These are phyloP conservation scores for Wickerhamiella nectarea DNA, from an alignment of 805 yeast species.

Conservation along the genomic window DNA sequence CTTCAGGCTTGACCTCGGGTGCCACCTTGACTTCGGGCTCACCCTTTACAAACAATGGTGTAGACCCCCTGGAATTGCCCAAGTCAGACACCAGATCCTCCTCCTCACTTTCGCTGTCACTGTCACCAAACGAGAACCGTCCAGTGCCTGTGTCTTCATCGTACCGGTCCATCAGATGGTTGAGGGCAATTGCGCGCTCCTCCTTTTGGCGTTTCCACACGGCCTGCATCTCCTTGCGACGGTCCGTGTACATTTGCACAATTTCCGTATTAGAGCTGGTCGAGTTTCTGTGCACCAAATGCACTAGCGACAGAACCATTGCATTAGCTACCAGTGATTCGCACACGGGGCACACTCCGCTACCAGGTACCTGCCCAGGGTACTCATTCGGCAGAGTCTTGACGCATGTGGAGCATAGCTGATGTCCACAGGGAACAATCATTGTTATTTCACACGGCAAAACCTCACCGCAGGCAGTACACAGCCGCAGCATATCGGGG, in stretches of 20 bases:
- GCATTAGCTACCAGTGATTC: not conserved
- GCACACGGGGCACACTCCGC: not conserved
- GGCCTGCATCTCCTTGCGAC: not conserved
- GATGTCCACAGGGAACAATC: conserved; percentile 15
- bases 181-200: conserved; percentile 13
- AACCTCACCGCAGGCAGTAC: conserved; percentile 13
- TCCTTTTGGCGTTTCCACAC: not conserved
- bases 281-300: not conserved
- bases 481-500: conserved; percentile 6
- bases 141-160: not conserved
- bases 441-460: conserved; percentile 9
- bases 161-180: conserved; percentile 16
- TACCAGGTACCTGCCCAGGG: not conserved
- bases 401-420: conserved; percentile 18
- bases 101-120: not conserved
- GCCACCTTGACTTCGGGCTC: not conserved
- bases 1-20: not conserved
- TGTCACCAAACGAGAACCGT: not conserved
- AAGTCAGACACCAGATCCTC: too few relatives aligned
- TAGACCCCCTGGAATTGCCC: not conserved
- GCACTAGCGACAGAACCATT: not conserved
- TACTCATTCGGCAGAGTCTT: conserved; percentile 16
- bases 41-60: not conserved
- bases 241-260: not conserved
- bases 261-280: not conserved